Conservation (phyloP, 176 grass and related monocot species). For the Triticum turgidum region DNA sequence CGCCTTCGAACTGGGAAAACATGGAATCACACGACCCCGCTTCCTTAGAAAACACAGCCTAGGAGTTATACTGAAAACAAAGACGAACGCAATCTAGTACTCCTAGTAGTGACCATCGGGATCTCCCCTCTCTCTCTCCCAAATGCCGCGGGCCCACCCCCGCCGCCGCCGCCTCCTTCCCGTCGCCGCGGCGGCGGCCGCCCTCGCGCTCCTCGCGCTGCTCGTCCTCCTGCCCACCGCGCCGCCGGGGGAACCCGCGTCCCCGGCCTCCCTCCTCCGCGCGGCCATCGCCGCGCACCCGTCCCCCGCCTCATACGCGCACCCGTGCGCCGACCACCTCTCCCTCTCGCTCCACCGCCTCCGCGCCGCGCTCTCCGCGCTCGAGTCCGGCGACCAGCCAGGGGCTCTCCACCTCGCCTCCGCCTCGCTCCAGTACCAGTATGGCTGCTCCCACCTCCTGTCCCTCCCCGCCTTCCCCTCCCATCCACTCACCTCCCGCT, state of each 20-base stretch:
- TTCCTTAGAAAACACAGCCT: background rate
- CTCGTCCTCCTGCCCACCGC: slow-evolving; percentile 20
- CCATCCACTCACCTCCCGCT: slow-evolving; percentile 24
- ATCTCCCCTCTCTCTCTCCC: background rate
- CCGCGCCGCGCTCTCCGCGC: slow-evolving; percentile 23
- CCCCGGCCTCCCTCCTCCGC: slow-evolving; percentile 30
- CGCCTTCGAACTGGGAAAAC: background rate
- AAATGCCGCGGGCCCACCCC: slow-evolving; percentile 34
- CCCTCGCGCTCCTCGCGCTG: slow-evolving; percentile 39
- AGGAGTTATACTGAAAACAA: background rate
- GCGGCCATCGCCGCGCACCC: slow-evolving; percentile 41
- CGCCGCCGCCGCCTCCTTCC: slow-evolving; percentile 41
- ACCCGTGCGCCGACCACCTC: slow-evolving; percentile 40
- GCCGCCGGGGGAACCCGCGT: slow-evolving; percentile 1
- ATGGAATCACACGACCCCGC: background rate
- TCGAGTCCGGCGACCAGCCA: slow-evolving; percentile 44
- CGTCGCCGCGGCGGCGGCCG: slow-evolving; percentile 31
- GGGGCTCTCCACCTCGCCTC: slow-evolving; percentile 54
- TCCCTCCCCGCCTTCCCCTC: slow-evolving; percentile 40
- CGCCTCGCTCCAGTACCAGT: slow-evolving; percentile 66
- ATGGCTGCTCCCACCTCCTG: slow-evolving; percentile 66
- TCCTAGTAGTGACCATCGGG: too few relatives aligned
- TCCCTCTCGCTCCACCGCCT: slow-evolving; percentile 50
- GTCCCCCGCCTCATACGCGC: slow-evolving; percentile 28
- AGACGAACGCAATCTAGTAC: background rate